Percentiles rank a stretch among this genome's conserved stretches.
These are phyloP conservation scores for Thalassia testudinum DNA, from an alignment of 116 monocot species.

Conservation along the genomic window DNA sequence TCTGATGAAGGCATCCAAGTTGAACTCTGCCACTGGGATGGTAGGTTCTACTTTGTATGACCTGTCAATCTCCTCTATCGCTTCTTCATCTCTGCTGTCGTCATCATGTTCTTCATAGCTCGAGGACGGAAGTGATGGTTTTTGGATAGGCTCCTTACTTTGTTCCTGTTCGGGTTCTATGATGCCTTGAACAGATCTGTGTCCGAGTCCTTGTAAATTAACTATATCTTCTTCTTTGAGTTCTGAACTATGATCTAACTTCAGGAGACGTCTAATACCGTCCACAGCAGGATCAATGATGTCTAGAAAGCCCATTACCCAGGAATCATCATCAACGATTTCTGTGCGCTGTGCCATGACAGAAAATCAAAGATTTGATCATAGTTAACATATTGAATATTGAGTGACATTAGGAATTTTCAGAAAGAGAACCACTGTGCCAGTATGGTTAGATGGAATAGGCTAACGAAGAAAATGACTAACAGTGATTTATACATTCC, in stretches of 20 bases:
- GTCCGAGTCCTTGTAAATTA: too few relatives aligned
- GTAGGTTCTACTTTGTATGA: conserved; percentile 1
- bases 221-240: conserved; percentile 3
- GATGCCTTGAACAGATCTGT: too few relatives aligned
- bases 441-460: too few relatives aligned
- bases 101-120: background rate
- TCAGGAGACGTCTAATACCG: conserved; percentile 61
- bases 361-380: too few relatives aligned
- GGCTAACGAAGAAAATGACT: too few relatives aligned
- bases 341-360: conserved; percentile 56
- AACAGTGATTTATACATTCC: too few relatives aligned
- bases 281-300: conserved; percentile 82
- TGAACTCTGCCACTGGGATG: conserved; percentile 21
- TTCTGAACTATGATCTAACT: conserved; percentile 34
- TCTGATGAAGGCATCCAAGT: conserved; percentile 70
- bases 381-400: too few relatives aligned
- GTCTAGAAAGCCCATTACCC: conserved; percentile 70
- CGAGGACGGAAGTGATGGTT: background rate
- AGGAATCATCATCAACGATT: conserved; percentile 85
- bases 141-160: background rate
- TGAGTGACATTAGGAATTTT: too few relatives aligned
- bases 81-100: background rate
- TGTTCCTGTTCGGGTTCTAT: too few relatives aligned
- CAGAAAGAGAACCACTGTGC: too few relatives aligned
- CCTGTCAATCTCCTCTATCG: background rate